Evolutionary conservation across 2,329 filamentous ascomycete species (phyloP).

Genomic region (Cordyceps tenuipes): DNA sequence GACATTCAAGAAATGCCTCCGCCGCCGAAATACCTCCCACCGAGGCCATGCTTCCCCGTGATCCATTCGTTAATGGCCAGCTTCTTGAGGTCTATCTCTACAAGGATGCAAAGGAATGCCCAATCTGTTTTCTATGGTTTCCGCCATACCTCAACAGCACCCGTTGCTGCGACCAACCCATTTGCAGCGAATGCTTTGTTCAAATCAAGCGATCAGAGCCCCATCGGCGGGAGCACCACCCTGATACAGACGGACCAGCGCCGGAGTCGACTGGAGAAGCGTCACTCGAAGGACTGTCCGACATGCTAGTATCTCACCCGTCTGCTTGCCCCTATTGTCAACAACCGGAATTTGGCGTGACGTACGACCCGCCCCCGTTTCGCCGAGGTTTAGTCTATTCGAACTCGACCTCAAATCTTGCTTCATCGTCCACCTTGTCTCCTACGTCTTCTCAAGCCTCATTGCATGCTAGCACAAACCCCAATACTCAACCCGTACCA

Average conservation of each 20-base stretch:
- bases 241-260: constrained; percentile 29
- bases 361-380: constrained; percentile 83
- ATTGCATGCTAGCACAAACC: constrained; percentile 47
- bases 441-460: constrained; percentile 86
- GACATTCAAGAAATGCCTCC: constrained; percentile 64
- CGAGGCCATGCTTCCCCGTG: constrained; percentile 70
- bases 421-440: constrained; percentile 36
- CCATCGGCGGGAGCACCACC: constrained; percentile 73
- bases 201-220: constrained; percentile 95
- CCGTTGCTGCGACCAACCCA: constrained; percentile 88
- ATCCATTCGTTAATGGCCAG: constrained; percentile 90
- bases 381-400: constrained; percentile 71
- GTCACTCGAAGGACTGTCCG: constrained; percentile 42
- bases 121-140: constrained; percentile 94
- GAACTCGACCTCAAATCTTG: constrained; percentile 28
- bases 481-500: constrained; percentile 31
- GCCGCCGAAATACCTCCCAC: constrained; percentile 64
- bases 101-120: constrained; percentile 83
- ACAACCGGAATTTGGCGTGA: constrained; percentile 92
- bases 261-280: constrained; percentile 28
- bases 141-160: constrained; percentile 92
- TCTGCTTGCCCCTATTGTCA: constrained; percentile 93
- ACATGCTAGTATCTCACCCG: constrained; percentile 79
- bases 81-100: constrained; percentile 88
- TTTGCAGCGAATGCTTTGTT: constrained; percentile 98